A percentile compares a stretch with the other conserved stretches of the same genome.
Conservation (phyloP, 2,329 filamentous ascomycete genomes). For the Coniella vitis region DNA sequence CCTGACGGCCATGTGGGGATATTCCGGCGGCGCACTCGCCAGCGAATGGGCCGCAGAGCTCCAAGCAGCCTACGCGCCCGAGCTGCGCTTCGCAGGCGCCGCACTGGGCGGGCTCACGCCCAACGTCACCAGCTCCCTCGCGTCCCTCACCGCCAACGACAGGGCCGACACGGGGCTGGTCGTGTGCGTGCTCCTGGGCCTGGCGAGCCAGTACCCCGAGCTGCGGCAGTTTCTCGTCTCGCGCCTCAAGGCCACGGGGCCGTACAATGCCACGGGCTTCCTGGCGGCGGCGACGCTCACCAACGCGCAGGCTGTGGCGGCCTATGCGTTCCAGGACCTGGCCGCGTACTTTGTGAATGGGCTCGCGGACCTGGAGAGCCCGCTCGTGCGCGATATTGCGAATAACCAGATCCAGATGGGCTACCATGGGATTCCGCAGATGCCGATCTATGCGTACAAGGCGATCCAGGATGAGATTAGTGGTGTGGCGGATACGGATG, state of each 20-base stretch:
- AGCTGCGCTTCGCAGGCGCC: slow-evolving; percentile 40
- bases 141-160: slow-evolving; percentile 23
- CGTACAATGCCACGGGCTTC: slow-evolving; percentile 20
- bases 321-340: slow-evolving; percentile 22
- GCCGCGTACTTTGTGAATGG: slow-evolving; percentile 24
- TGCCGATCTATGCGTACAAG: slow-evolving; percentile 46
- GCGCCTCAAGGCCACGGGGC: slow-evolving; percentile 18
- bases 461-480: slow-evolving; percentile 39
- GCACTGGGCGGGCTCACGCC: slow-evolving; percentile 42
- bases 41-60: slow-evolving; percentile 47
- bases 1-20: slow-evolving; percentile 41
- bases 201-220: slow-evolving; percentile 27
- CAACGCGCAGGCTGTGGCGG: slow-evolving; percentile 8
- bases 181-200: slow-evolving; percentile 21
- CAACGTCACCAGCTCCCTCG: slow-evolving; percentile 31
- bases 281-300: slow-evolving; percentile 19
- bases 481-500: slow-evolving; percentile 36
- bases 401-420: slow-evolving; percentile 25
- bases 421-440: slow-evolving; percentile 33
- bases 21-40: slow-evolving; percentile 47
- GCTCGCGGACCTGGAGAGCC: slow-evolving; percentile 18
- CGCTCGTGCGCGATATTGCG: slow-evolving; percentile 20
- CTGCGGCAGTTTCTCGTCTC: slow-evolving; percentile 21
- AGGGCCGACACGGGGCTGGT: slow-evolving; percentile 6
- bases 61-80: slow-evolving; percentile 45